Percentiles rank a stretch among this genome's conserved stretches.
These are phyloP conservation scores for Phytophthora pistaciae DNA, from an alignment of 352 stramenopile species.

Conservation along the genomic window DNA sequence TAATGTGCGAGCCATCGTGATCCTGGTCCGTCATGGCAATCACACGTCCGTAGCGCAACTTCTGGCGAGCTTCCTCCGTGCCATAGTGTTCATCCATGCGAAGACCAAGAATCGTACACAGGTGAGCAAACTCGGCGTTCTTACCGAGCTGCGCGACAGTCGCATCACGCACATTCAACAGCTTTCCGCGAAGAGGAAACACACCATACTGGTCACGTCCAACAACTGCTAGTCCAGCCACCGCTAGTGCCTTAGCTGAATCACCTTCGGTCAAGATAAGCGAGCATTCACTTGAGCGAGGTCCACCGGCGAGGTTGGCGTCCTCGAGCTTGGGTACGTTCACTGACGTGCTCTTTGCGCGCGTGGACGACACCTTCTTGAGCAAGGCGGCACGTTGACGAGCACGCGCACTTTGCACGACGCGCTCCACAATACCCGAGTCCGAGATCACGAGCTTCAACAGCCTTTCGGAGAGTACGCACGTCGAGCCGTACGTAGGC, in stretches of 20 bases:
- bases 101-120: constrained; percentile 98
- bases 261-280: constrained; percentile 99
- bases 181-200: constrained; percentile 98
- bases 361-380: constrained; percentile 85
- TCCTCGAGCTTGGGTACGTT: constrained; percentile 99
- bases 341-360: constrained; percentile 72
- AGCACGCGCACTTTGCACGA: constrained; percentile 93
- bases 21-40: constrained; percentile 99
- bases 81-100: constrained; percentile 97
- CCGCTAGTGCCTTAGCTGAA: constrained; percentile 98
- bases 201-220: constrained; percentile 99
- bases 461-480: constrained; percentile 94
- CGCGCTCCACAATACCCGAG: constrained; percentile 95
- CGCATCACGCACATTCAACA: constrained; percentile 92
- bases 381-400: constrained; percentile 95
- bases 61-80: constrained; percentile 88
- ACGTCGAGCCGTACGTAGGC: constrained; percentile 90
- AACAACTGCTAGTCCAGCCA: constrained; percentile 98
- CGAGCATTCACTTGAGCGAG: constrained; percentile 93
- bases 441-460: constrained; percentile 96
- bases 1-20: constrained; percentile 99
- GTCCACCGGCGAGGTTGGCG: constrained; percentile 96
- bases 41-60: constrained; percentile 98
- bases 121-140: constrained; percentile 96
- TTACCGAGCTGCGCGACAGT: constrained; percentile 89